These are phyloP conservation scores for Delonix regia DNA, from an alignment of 306 rosid species.

Conservation along the genomic window DNA sequence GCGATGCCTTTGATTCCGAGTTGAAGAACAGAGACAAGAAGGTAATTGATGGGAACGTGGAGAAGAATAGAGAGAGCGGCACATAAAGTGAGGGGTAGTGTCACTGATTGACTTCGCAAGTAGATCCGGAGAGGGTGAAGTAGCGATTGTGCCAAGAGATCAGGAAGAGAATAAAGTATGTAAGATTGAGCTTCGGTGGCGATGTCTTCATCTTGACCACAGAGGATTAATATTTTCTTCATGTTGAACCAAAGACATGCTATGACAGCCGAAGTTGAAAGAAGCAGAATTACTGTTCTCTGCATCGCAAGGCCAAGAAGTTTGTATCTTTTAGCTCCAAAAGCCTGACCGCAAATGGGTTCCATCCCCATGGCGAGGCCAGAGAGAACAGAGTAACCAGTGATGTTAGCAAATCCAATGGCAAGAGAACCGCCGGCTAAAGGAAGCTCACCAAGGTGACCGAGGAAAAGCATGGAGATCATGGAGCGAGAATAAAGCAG, in stretches of 20 bases:
- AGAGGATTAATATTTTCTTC: slow-evolving; percentile 58
- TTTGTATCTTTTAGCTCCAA: slow-evolving; percentile 82
- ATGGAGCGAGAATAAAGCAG: slow-evolving; percentile 82
- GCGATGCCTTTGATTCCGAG: slow-evolving; percentile 82
- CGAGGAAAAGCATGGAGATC: slow-evolving; percentile 91
- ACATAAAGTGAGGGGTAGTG: slow-evolving; percentile 74
- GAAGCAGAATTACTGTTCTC: slow-evolving; percentile 69
- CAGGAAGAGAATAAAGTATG: slow-evolving; percentile 77
- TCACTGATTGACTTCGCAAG: slow-evolving; percentile 74
- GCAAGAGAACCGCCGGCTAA: slow-evolving; percentile 90
- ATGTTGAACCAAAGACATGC: slow-evolving; percentile 71
- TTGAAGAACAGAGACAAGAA: slow-evolving; percentile 59
- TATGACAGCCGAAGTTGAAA: slow-evolving; percentile 59
- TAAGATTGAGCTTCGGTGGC: slow-evolving; percentile 69
- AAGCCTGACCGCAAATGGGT: slow-evolving; percentile 94
- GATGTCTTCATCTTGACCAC: slow-evolving; percentile 68
- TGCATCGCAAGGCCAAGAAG: slow-evolving; percentile 75
- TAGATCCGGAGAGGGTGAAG: slow-evolving; percentile 84
- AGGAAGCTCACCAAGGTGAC: slow-evolving; percentile 69
- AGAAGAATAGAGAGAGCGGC: slow-evolving; percentile 63
- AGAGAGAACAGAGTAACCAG: slow-evolving; percentile 84
- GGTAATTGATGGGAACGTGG: slow-evolving; percentile 81
- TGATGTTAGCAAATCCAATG: slow-evolving; percentile 87
- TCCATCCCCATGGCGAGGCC: slow-evolving; percentile 98
- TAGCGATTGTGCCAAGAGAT: slow-evolving; percentile 74